Evolutionary conservation across 202 grass and related monocot species (phyloP), one percentile per base, ranked within the genome.

Genomic region (Brachypodium distachyon): DNA sequence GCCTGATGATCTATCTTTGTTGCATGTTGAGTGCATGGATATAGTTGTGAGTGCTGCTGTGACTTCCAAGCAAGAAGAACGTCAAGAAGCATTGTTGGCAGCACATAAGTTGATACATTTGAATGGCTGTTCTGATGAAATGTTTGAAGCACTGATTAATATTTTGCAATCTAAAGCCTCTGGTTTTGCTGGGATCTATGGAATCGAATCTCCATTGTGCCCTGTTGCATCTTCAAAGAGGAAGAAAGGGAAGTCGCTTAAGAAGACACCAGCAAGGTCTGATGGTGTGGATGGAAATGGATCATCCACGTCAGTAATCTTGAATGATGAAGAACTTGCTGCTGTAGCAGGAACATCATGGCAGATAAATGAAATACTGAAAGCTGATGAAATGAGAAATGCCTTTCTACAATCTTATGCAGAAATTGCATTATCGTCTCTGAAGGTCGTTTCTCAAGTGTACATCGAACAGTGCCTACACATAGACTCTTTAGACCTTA

Each of bases 361-460:
- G 89, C 96, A 98, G 77, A 81, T 98, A 41, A 92, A 87, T 83
- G 66, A 89, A 32, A 76, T 98, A 71, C 55, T 92, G 59, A 82
- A 78, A 52, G 72, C 44, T 54, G 83, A 95, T 57, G 77, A 88
- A 23, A 85, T 74, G 65, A 85, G 78, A 82, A 67, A 74, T 61
- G 70, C 67, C 18, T 79, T 92, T 86, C 69, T 98, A 46, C 79
- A 90, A 70, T 98, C 91, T 39, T 76, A 87, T 76, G 86, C 85
- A 50, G 83, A 84, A 18, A 67, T 72, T 70, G 72, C 73, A 79
- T 90, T 81, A 81, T 92, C 96, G 37, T 82, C 82, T 55, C 50
- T 98, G 40, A 92, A 90, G 80, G 58, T 70, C 74, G 87, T 98
- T 85, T 85, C 82, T 56, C 70, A 88, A 80, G 67, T 98, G 40